phyloP scores from a whole-genome alignment of 768 basidiomycete genomes.

The Hydnum rufescens region DNA sequence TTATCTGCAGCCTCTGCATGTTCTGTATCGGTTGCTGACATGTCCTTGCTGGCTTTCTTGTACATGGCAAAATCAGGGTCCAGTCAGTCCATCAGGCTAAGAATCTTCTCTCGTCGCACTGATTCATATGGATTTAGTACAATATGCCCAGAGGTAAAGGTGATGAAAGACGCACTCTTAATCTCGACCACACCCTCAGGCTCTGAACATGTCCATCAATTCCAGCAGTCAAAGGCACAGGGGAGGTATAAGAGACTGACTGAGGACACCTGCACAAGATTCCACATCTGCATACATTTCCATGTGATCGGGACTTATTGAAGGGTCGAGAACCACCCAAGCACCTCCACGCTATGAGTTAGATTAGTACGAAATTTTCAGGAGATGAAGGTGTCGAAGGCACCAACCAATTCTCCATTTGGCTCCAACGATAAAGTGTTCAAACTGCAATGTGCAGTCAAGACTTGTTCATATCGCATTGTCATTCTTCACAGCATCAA shows the following conservation, averaged over 20 bases:
- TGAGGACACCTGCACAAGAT: constrained; percentile 74
- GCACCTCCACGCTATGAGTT: constrained; percentile 62
- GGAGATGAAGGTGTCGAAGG: too few relatives aligned
- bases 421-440: too few relatives aligned
- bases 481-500: too few relatives aligned
- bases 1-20: constrained; percentile 47
- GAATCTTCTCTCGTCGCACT: constrained; percentile 82
- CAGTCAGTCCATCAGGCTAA: constrained; percentile 80
- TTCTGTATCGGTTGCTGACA: constrained; percentile 51
- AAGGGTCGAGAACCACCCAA: constrained; percentile 97
- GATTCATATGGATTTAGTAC: too few relatives aligned
- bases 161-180: constrained; percentile 39
- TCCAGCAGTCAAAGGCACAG: too few relatives aligned
- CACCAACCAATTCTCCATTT: constrained; percentile 62
- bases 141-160: too few relatives aligned
- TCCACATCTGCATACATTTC: constrained; percentile 98
- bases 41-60: constrained; percentile 63
- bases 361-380: neutral
- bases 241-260: too few relatives aligned
- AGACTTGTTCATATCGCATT: too few relatives aligned
- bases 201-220: constrained; percentile 25
- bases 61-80: constrained; percentile 65
- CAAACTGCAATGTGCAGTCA: too few relatives aligned
- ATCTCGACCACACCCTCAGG: constrained; percentile 96
- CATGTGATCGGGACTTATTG: constrained; percentile 94